Conservation (phyloP, 192 early-diverging fungal species). For the Gonapodya sp. region DNA sequence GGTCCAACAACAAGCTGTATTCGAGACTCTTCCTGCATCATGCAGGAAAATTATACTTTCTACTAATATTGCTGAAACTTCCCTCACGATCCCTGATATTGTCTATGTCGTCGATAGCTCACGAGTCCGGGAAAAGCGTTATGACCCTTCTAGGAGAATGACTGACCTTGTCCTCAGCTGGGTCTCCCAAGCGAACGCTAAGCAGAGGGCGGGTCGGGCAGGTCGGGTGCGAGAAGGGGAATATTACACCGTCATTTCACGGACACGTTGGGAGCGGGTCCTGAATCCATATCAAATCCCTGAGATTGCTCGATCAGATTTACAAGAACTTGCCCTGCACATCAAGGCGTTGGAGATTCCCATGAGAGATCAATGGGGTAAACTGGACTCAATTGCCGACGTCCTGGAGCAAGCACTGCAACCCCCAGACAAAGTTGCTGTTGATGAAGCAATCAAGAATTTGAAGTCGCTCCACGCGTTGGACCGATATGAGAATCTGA, state of each 20-base stretch:
- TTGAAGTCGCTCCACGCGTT: constrained; percentile 9
- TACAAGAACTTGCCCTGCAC: neutral
- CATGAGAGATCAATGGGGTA: neutral
- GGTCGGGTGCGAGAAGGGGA: neutral
- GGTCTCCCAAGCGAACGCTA: neutral
- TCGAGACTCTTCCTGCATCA: neutral
- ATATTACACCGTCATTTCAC: neutral
- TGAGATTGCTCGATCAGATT: neutral
- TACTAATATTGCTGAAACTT: constrained; percentile 17
- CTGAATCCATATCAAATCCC: neutral
- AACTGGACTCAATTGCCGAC: neutral
- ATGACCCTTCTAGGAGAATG: neutral
- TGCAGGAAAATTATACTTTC: constrained; percentile 10
- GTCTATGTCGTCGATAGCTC: constrained; percentile 16
- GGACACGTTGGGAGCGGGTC: neutral
- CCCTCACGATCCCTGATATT: constrained; percentile 9
- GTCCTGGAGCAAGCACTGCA: neutral
- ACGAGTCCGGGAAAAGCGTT: neutral
- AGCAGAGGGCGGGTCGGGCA: neutral
- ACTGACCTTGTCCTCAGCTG: neutral
- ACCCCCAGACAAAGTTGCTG: constrained; percentile 4
- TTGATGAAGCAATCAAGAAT: neutral
- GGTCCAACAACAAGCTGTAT: neutral
- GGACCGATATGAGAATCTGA: constrained; percentile 10
- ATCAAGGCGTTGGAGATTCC: neutral